phyloP scores from a whole-genome alignment of 768 basidiomycete species.

The Russula vinacea region DNA sequence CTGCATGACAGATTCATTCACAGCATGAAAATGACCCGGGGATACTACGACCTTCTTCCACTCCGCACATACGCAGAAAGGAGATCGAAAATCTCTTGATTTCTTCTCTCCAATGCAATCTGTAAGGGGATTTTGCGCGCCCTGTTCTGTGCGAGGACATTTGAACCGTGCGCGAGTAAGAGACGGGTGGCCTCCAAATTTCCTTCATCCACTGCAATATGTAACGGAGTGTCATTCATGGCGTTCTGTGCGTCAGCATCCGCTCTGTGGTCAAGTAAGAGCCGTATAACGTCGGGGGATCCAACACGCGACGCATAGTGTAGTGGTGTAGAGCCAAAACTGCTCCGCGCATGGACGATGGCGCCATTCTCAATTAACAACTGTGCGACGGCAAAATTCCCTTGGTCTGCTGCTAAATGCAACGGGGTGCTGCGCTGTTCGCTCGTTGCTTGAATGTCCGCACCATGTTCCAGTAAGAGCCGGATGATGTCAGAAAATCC shows the following conservation, averaged over 20 bases:
- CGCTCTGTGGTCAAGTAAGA: background rate
- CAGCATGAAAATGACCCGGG: background rate
- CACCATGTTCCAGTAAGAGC: background rate
- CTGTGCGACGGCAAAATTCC: no score
- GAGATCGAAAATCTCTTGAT: background rate
- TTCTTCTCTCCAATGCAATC: background rate
- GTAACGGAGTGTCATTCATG: background rate
- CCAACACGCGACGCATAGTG: no score
- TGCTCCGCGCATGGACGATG: no score
- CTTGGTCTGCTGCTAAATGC: no score
- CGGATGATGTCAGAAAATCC: background rate
- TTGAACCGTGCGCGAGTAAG: background rate
- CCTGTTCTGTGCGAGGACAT: background rate
- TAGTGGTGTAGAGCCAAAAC: no score
- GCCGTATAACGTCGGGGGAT: no score
- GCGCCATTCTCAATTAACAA: no score
- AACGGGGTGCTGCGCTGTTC: no score
- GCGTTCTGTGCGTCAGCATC: background rate
- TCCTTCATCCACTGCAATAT: background rate
- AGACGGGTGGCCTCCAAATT: background rate
- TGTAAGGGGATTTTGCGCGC: background rate
- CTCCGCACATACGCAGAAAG: background rate
- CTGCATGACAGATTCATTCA: no score
- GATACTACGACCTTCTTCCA: background rate
- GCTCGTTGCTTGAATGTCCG: no score